A percentile compares a stretch with the other conserved stretches of the same genome.
Evolutionary conservation across 306 rosid genomes (phyloP).

Genomic region (Cajanus cajan): DNA sequence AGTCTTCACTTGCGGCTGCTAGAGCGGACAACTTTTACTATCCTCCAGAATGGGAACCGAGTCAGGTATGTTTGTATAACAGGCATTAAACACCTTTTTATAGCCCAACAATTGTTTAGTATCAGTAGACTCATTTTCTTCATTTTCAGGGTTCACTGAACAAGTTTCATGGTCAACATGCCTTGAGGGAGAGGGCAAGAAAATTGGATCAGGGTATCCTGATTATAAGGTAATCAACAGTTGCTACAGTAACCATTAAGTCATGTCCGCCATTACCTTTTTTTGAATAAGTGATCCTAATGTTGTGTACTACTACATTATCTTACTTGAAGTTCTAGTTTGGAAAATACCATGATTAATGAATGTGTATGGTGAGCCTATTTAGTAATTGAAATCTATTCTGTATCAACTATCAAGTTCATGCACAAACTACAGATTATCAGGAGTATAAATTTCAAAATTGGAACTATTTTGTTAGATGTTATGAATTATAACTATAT

Average conservation of each 20-base stretch:
- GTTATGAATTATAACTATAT: not conserved
- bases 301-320: not conserved
- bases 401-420: not conserved
- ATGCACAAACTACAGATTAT: not conserved
- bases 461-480: not conserved
- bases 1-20: constrained; percentile 95
- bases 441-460: not conserved
- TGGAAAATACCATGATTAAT: not conserved
- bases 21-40: constrained; percentile 89
- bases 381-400: not conserved
- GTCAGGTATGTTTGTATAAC: constrained; percentile 49
- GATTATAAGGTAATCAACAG: constrained; percentile 60
- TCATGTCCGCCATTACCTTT: not conserved
- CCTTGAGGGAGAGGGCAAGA: constrained; percentile 80
- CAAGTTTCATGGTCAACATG: constrained; percentile 87
- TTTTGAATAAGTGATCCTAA: not conserved
- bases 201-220: constrained; percentile 81
- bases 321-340: not conserved
- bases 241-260: not conserved
- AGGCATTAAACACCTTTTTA: not conserved
- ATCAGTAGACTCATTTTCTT: constrained; percentile 18
- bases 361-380: not conserved
- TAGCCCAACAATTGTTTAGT: not conserved
- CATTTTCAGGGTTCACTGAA: constrained; percentile 69
- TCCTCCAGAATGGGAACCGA: constrained; percentile 93